Conservation (phyloP, 2,329 filamentous ascomycete species). For the Sporothrix mexicana region DNA sequence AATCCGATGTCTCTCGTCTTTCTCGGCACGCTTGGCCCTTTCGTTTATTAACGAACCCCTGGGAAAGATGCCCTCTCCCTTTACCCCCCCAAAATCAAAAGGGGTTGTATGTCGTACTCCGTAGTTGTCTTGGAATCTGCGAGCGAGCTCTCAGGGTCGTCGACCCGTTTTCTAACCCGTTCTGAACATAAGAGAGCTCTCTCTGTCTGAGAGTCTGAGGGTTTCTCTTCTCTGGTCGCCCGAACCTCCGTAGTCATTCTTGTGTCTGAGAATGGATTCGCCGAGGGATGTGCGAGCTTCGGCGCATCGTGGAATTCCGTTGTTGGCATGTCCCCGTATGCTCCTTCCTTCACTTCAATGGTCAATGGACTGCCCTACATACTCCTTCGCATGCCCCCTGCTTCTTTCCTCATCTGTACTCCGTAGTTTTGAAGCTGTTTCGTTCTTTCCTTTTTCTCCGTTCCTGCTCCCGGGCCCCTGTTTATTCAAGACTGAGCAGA, state of each 20-base stretch:
- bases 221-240: background rate
- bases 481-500: too few species aligned
- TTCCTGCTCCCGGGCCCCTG: background rate
- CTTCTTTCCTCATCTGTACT: background rate
- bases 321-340: background rate
- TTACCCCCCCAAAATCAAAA: too few species aligned
- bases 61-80: slow-evolving; percentile 15
- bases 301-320: slow-evolving; percentile 26
- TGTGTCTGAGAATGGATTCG: slow-evolving; percentile 23
- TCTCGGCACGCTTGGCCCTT: slow-evolving; percentile 25
- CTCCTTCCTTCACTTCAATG: background rate
- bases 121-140: background rate
- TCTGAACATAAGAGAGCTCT: too few species aligned
- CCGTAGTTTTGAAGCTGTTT: background rate
- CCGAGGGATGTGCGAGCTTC: slow-evolving; percentile 18
- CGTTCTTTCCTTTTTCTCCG: slow-evolving; percentile 11
- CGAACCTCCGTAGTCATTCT: background rate
- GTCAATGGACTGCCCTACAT: background rate
- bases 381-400: background rate
- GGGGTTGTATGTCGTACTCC: too few species aligned
- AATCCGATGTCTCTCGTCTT: background rate
- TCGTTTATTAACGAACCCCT: background rate
- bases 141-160: slow-evolving; percentile 6
- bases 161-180: background rate
- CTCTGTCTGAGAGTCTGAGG: background rate